phyloP scores from a whole-genome alignment of 129 eudicot species.

The Arctium lappa region DNA sequence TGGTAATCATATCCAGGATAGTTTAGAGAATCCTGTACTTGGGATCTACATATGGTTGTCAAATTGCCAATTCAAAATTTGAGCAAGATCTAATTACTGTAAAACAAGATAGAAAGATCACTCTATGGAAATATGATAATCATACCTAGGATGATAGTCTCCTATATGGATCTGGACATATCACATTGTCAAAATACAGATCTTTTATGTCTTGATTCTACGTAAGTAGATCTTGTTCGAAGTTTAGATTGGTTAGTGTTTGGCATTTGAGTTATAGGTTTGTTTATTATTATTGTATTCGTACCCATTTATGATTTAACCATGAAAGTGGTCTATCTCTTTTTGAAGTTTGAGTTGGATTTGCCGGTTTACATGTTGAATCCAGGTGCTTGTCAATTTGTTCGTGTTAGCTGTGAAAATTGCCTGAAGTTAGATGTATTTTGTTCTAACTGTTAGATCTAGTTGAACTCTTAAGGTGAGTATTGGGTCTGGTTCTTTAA shows the following conservation, averaged over 20 bases:
- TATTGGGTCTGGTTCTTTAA: background rate
- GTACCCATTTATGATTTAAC: background rate
- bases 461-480: background rate
- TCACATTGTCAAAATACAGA: background rate
- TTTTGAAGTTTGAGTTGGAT: conserved; percentile 1
- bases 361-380: conserved; percentile 15
- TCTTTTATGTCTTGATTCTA: background rate
- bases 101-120: background rate
- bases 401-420: background rate
- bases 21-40: conserved; percentile 1
- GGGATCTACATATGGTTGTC: background rate
- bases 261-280: background rate
- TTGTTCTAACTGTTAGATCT: conserved; percentile 3
- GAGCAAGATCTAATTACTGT: background rate
- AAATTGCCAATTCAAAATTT: background rate
- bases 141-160: background rate
- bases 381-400: background rate
- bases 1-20: background rate
- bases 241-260: background rate
- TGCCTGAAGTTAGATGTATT: background rate
- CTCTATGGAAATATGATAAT: background rate
- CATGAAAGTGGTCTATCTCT: background rate
- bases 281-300: background rate
- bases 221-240: background rate
- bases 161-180: conserved; percentile 10